These are phyloP conservation scores for Yarrowia sp. DNA, from an alignment of 805 yeast genomes.

Conservation along the genomic window DNA sequence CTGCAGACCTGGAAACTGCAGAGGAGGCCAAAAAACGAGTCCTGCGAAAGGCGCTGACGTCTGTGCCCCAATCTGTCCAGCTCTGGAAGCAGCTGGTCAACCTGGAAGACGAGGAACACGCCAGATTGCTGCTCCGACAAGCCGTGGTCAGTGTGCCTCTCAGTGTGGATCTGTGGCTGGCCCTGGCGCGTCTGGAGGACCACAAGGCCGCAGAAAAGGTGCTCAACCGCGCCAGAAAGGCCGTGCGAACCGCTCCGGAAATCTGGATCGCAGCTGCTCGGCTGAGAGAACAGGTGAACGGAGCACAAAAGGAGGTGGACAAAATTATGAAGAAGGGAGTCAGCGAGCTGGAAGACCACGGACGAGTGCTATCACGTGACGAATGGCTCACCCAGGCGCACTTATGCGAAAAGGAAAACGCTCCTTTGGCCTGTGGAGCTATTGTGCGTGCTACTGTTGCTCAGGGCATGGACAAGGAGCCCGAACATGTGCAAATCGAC, in stretches of 20 bases:
- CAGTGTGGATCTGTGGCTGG: constrained; percentile 70
- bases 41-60: constrained; percentile 74
- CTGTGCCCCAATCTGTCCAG: constrained; percentile 60
- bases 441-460: constrained; percentile 57
- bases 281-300: constrained; percentile 63
- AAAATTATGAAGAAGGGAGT: constrained; percentile 60
- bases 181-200: constrained; percentile 57
- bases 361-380: constrained; percentile 50
- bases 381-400: constrained; percentile 67
- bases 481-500: constrained; percentile 16
- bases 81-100: constrained; percentile 76
- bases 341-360: constrained; percentile 52
- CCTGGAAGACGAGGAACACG: constrained; percentile 62
- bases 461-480: constrained; percentile 42
- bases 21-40: constrained; percentile 60
- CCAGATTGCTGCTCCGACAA: constrained; percentile 61
- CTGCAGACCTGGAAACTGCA: constrained; percentile 70
- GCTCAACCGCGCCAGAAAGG: constrained; percentile 67
- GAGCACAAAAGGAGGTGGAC: constrained; percentile 52
- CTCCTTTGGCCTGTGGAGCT: constrained; percentile 59
- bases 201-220: constrained; percentile 59
- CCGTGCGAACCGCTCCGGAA: constrained; percentile 55
- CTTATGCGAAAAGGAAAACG: constrained; percentile 58
- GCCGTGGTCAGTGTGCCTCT: constrained; percentile 74
- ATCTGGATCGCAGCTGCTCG: constrained; percentile 77